Evolutionary conservation across 164 flowering plant genomes (phyloP).

Genomic region (Tetrastigma voinierianum): DNA sequence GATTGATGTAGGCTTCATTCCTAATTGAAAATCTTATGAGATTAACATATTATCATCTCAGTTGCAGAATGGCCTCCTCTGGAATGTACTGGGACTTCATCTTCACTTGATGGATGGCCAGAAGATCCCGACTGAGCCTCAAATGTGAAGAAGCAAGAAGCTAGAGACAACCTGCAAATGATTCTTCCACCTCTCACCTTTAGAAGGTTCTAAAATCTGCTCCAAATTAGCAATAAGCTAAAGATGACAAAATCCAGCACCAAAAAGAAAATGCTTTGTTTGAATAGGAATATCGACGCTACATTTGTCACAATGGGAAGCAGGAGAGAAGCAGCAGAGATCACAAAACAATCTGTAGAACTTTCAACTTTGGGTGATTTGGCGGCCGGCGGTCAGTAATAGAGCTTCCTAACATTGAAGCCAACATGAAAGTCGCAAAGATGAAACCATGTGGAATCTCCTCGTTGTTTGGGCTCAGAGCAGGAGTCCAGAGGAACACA

Average conservation of each 20-base stretch:
- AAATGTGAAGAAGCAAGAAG: slow-evolving; percentile 82
- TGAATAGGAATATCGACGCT: slow-evolving; percentile 20
- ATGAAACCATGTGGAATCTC: too few species aligned
- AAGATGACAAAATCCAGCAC: slow-evolving; percentile 3
- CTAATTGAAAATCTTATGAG: too few species aligned
- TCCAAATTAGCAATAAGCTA: slow-evolving; percentile 21
- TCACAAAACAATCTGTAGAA: slow-evolving; percentile 87
- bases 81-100: slow-evolving; percentile 98
- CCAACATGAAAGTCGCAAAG: too few species aligned
- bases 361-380: slow-evolving; percentile 71
- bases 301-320: slow-evolving; percentile 77
- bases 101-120: slow-evolving; percentile 99
- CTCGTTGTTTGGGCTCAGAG: slow-evolving; percentile 92
- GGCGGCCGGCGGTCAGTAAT: slow-evolving; percentile 77
- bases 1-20: too few species aligned
- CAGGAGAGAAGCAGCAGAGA: slow-evolving; percentile 66
- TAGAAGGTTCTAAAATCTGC: slow-evolving; percentile 73
- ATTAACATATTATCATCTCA: too few species aligned
- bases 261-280: neutral
- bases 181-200: slow-evolving; percentile 74
- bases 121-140: slow-evolving; percentile 96
- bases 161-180: slow-evolving; percentile 65
- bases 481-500: slow-evolving; percentile 99
- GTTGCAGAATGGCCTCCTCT: slow-evolving; percentile 94
- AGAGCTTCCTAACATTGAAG: too few species aligned